Conservation (phyloP, 805 yeast species). For the Spathaspora passalidarum region DNA sequence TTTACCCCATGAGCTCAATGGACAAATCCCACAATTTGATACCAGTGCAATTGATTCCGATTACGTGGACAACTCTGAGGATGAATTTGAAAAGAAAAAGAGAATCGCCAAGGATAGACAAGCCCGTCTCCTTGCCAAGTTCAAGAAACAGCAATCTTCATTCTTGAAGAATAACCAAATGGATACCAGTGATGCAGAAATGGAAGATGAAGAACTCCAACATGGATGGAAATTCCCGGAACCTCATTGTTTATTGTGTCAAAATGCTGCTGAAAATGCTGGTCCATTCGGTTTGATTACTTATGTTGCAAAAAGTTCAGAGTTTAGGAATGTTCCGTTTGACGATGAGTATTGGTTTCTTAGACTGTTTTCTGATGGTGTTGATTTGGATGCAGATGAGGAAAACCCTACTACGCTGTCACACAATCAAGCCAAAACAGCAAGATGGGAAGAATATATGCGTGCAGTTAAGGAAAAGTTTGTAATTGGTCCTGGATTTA, state of each 20-base stretch:
- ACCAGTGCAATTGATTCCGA: constrained; percentile 7
- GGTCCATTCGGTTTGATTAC: constrained; percentile 78
- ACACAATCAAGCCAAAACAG: constrained; percentile 15
- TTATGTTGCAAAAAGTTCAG: constrained; percentile 55
- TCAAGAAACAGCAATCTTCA: constrained; percentile 74
- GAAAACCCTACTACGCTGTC: constrained; percentile 6
- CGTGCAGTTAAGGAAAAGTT: constrained; percentile 29
- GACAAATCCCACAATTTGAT: constrained; percentile 24
- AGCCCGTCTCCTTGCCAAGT: constrained; percentile 68
- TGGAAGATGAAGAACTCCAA: constrained; percentile 32
- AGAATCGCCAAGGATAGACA: constrained; percentile 67
- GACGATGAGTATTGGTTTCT: constrained; percentile 62
- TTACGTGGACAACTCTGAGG: constrained; percentile 16
- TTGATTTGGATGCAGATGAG: constrained; percentile 37
- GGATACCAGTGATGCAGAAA: constrained; percentile 28
- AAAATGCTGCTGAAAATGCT: constrained; percentile 63
- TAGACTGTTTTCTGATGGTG: constrained; percentile 54
- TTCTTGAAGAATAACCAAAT: constrained; percentile 50
- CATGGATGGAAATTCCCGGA: constrained; percentile 66
- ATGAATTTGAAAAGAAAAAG: constrained; percentile 58
- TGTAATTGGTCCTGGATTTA: constrained; percentile 74
- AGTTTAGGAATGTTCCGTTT: constrained; percentile 62
- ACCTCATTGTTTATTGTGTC: constrained; percentile 77
- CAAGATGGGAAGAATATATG: constrained; percentile 40
- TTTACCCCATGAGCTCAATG: constrained; percentile 16